Percentiles rank a stretch among this genome's conserved stretches.
Conservation (phyloP, 257 asterid genomes). For the Plantago ovata region DNA sequence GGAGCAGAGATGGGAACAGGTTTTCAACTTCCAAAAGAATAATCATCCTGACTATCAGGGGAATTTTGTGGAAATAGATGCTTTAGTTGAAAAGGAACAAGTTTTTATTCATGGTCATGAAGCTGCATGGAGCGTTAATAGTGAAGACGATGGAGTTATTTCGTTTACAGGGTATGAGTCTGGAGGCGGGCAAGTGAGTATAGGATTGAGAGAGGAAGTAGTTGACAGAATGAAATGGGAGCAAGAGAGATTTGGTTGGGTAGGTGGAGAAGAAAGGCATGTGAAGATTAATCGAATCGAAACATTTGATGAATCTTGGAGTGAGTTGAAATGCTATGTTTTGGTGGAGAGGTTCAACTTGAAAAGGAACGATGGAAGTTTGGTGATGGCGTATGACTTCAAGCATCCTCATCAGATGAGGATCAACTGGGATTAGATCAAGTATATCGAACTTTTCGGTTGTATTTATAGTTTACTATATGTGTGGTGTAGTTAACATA, state of each 20-base stretch:
- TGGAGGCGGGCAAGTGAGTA: constrained; percentile 13
- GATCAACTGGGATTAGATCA: constrained; percentile 37
- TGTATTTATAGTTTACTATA: not conserved
- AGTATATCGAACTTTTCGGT: not conserved
- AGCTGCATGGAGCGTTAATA: constrained; percentile 29
- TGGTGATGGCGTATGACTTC: constrained; percentile 40
- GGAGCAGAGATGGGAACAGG: constrained; percentile 59
- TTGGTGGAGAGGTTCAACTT: constrained; percentile 62
- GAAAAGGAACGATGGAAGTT: constrained; percentile 49
- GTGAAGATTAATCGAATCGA: constrained; percentile 33
- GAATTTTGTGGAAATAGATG: constrained; percentile 33
- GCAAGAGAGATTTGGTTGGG: constrained; percentile 42
- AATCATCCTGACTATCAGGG: not conserved
- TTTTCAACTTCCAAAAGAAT: constrained; percentile 27
- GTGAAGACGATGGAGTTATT: constrained; percentile 28
- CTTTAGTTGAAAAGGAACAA: constrained; percentile 29
- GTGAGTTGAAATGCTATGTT: constrained; percentile 41
- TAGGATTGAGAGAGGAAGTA: constrained; percentile 29
- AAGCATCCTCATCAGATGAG: constrained; percentile 39
- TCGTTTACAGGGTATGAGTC: constrained; percentile 37
- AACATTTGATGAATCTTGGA: constrained; percentile 25
- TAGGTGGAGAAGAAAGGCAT: constrained; percentile 21
- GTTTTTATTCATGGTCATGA: constrained; percentile 24
- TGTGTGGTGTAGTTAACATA: no score
- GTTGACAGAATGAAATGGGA: constrained; percentile 34